A percentile compares a stretch with the other conserved stretches of the same genome.
phyloP scores from a whole-genome alignment of 73 alveolate genomes.

The Paramecium bursaria region DNA sequence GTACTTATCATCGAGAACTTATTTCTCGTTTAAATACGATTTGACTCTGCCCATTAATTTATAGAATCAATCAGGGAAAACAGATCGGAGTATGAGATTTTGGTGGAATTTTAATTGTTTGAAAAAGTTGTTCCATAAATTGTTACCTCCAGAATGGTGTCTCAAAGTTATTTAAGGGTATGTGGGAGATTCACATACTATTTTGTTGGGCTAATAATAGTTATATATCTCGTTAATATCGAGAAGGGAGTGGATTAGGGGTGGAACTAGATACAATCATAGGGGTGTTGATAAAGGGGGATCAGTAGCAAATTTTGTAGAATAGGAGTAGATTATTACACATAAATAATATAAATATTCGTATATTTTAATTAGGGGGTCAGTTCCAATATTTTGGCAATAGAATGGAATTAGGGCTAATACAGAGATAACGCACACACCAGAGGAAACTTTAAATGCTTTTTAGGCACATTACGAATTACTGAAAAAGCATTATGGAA shows the following conservation, averaged over 20 bases:
- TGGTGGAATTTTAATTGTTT: conserved; percentile 74
- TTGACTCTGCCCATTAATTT: conserved; percentile 16
- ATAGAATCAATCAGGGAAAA: conserved; percentile 22
- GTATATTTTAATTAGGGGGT: conserved; percentile 86
- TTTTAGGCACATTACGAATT: conserved; percentile 57
- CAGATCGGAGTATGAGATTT: conserved; percentile 47
- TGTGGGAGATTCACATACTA: conserved; percentile 55
- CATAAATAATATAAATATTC: conserved; percentile 60
- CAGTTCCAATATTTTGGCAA: conserved; percentile 91
- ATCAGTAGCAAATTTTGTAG: conserved; percentile 94
- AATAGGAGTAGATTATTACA: conserved; percentile 91
- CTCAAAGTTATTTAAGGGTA: conserved; percentile 70
- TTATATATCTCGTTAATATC: conserved; percentile 74
- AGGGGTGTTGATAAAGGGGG: conserved; percentile 98
- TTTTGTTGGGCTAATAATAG: not conserved
- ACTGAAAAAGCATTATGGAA: conserved; percentile 48
- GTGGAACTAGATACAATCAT: conserved; percentile 97
- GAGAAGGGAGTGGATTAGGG: conserved; percentile 87
- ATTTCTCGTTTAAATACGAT: conserved; percentile 32
- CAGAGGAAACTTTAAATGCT: conserved; percentile 25
- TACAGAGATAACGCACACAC: conserved; percentile 62
- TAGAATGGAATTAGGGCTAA: conserved; percentile 76
- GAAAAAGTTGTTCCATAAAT: conserved; percentile 52
- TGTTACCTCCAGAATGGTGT: conserved; percentile 68
- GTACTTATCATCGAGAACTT: too few relatives aligned